phyloP scores from a whole-genome alignment of 306 rosid species.

The Vachellia collinsii region DNA sequence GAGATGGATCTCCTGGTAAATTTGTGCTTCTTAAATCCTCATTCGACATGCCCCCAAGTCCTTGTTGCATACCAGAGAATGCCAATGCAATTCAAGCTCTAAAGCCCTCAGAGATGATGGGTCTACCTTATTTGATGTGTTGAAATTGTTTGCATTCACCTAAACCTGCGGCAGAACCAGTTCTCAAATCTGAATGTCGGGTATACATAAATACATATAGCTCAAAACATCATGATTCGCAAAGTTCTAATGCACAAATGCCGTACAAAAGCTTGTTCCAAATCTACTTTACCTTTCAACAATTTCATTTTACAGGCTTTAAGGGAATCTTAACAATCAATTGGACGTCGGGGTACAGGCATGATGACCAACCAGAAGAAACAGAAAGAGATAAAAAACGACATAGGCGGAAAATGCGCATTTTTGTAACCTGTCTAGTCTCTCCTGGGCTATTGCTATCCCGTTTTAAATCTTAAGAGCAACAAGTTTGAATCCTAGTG shows the following conservation, averaged over 20 bases:
- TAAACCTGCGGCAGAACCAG: slow-evolving; percentile 15
- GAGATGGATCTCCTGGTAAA: slow-evolving; percentile 17
- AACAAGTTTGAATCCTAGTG: not conserved
- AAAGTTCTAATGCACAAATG: not conserved
- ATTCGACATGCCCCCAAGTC: not conserved
- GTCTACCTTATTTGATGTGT: slow-evolving; percentile 10
- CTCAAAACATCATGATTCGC: not conserved
- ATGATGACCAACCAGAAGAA: not conserved
- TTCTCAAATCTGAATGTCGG: slow-evolving; percentile 9
- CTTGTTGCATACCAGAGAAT: not conserved
- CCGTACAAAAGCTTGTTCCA: not conserved
- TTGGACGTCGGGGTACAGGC: not conserved
- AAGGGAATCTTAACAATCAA: not conserved
- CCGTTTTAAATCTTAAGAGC: not conserved
- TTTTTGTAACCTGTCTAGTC: not conserved
- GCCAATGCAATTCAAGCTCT: not conserved
- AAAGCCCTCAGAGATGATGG: not conserved
- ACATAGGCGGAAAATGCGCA: not conserved
- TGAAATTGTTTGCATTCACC: slow-evolving; percentile 15
- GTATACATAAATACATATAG: not conserved
- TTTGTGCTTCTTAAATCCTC: not conserved
- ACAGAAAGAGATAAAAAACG: not conserved
- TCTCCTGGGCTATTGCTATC: not conserved
- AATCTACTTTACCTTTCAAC: not conserved
- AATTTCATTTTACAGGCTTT: too few species aligned